These are phyloP conservation scores for Claviceps sp. DNA, from an alignment of 2,329 filamentous ascomycete species.

Conservation along the genomic window DNA sequence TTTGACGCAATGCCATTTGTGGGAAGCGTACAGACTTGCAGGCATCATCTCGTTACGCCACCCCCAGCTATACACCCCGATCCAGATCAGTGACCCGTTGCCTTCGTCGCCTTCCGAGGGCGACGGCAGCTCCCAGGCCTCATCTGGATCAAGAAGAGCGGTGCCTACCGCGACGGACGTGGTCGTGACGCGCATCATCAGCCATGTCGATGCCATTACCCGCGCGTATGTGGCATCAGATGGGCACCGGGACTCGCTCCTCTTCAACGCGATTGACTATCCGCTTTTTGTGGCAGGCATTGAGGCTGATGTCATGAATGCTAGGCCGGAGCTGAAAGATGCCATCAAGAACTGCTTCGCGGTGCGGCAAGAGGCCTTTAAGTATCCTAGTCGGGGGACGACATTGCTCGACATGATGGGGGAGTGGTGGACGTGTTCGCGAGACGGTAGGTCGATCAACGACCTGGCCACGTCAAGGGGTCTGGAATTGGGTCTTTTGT, in stretches of 20 bases:
- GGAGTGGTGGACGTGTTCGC: neutral
- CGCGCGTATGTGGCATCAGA: neutral
- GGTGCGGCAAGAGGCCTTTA: neutral
- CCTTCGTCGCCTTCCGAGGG: neutral
- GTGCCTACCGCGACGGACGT: neutral
- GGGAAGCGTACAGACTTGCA: slow-evolving; percentile 1
- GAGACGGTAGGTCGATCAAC: neutral
- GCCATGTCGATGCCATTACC: slow-evolving; percentile 1
- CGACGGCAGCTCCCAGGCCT: neutral
- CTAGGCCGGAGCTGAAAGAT: neutral
- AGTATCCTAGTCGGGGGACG: neutral
- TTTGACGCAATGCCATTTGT: neutral
- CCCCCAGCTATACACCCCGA: neutral
- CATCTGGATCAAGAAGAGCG: neutral
- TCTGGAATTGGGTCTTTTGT: slow-evolving; percentile 2
- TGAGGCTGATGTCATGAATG: neutral
- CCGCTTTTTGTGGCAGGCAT: slow-evolving; percentile 1
- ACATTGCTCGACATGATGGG: neutral
- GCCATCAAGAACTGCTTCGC: slow-evolving; percentile 1
- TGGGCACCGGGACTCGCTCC: neutral
- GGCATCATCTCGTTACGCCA: neutral
- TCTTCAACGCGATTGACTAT: slow-evolving; percentile 3
- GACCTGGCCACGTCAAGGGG: neutral
- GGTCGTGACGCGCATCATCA: neutral
- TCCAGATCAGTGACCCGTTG: neutral